Evolutionary conservation across 768 basidiomycete genomes (phyloP), one percentile per base, ranked within the genome.

Genomic region (Suillus discolor): DNA sequence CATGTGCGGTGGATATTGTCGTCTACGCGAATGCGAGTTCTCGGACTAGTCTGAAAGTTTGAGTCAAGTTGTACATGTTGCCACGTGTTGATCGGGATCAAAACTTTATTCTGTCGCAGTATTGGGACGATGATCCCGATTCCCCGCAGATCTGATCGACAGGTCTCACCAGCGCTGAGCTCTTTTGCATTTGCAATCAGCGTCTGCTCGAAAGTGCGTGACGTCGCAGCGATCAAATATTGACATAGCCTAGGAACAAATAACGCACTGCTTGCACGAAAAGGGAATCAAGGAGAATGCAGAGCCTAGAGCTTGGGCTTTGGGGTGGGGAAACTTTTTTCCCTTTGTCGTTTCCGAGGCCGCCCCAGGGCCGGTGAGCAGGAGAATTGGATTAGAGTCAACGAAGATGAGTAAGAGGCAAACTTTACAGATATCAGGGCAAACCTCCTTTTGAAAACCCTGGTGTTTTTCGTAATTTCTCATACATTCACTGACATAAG

Each of bases 51-150:
- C 12, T 53, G 25, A 53, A 16, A 16, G 15, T 49, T 28, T 51
- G 28, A 28, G 23, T 25, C 25, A 4, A 28, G 25, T 0, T 28
- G 51, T 25, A 51, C 25, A 12, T 34, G 9, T 5, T 36, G 54
- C 54, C 54, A 55, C 54, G 54, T 36, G 54, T 36, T 55, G 54
- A 55, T 55, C 54, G 54, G 54, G 34, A 36, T 34, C 34, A 34
- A 31, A 31, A 54, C 11, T 11, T 4, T 4, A 25, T 54, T 53
- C 8, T 53, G 25, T 18, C 25, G 9, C 18, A 49, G 13, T 49
- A 6, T 45, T 23, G 15, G 13, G 23, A 51, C 25, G 6, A 36
- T 55, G 20, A 55, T 55, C 54, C 47, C 47, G 47, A 49, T 23
- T 49, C 23, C 18, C 6, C 31, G 34, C 28, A 55, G 34, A 55